Evolutionary conservation across 163 green algal genomes (phyloP), one percentile per base, ranked within the genome.

Genomic region (Scenedesmus sp.): DNA sequence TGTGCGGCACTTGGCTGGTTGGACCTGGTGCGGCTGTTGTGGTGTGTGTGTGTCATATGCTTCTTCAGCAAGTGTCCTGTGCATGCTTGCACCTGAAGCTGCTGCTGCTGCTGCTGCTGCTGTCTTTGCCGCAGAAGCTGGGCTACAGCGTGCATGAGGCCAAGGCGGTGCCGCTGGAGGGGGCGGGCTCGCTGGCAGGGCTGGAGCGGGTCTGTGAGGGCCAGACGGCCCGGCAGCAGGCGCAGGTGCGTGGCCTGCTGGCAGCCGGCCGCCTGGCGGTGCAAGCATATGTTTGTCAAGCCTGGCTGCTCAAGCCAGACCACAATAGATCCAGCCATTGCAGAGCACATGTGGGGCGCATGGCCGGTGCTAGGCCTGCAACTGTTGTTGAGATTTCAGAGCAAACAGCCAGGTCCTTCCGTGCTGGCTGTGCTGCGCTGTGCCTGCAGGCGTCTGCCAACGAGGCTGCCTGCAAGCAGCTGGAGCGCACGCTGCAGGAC

Each of bases 91-190:
- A 2, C 62, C 9, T 79, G 52, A 12, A 18, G 46, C 60, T 62
- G 1, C 26, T n/a, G 34, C 16, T 18, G 46, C n/a, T 70, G 34
- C 8, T 66, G 13, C n/a, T 83, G 67, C 62, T 74, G 60, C 20
- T 74, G 64, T 66, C 57, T 16, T 23, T 82, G 64, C 55, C 34
- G 54, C 89, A 92, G 89, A 88, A 57, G 55, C 89, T 92, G 66
- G 54, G 66, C 46, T 90, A 86, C 23, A 60, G 18, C 9, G 89
- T 92, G 18, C 52, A 81, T 54, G 89, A 92, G 56, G 23, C 90
- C 26, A 76, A 77, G 66, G 82, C 82, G 16, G 89, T 92, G 23
- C 56, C 89, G 5, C 20, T 70, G 26, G 89, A 92, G 2, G 55
- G 70, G 23, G 1, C 23, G 0, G 70, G 70, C 1, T 79, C 82